Evolutionary conservation across 2,329 filamentous ascomycete species (phyloP).

Genomic region (Pseudogymnoascus sp.): DNA sequence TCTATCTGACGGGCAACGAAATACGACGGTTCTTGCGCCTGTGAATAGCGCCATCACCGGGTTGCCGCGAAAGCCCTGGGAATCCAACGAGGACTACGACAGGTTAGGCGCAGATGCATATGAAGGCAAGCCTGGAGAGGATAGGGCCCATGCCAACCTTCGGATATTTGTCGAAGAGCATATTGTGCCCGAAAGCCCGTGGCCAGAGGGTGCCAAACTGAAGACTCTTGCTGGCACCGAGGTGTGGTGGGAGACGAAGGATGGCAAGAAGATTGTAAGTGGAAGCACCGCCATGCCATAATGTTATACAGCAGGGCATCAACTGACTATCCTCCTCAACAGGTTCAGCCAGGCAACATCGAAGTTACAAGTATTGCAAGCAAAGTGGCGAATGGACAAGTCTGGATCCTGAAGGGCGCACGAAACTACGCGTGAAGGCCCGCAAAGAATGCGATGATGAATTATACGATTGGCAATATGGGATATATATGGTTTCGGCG

Average conservation of each 20-base stretch:
- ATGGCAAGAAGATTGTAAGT: slow-evolving; percentile 60
- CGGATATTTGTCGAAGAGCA: slow-evolving; percentile 79
- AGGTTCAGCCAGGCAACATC: slow-evolving; percentile 74
- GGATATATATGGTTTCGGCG: not conserved
- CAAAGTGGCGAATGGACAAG: slow-evolving; percentile 77
- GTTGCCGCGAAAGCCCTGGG: slow-evolving; percentile 83
- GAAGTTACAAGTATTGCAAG: slow-evolving; percentile 69
- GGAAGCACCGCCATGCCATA: not conserved
- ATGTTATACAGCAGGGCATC: not conserved
- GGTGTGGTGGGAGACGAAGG: slow-evolving; percentile 74
- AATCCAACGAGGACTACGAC: slow-evolving; percentile 65
- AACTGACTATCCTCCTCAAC: slow-evolving; percentile 12
- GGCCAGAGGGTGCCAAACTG: slow-evolving; percentile 59
- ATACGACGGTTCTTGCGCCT: slow-evolving; percentile 83
- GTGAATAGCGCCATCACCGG: slow-evolving; percentile 72
- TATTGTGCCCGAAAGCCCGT: slow-evolving; percentile 67
- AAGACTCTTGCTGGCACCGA: slow-evolving; percentile 61
- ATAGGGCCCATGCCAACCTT: slow-evolving; percentile 71
- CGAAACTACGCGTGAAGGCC: slow-evolving; percentile 24
- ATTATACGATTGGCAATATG: not conserved
- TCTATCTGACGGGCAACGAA: slow-evolving; percentile 57
- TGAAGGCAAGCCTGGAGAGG: slow-evolving; percentile 64
- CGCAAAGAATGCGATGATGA: not conserved
- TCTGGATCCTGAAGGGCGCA: slow-evolving; percentile 54
- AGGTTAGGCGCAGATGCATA: slow-evolving; percentile 64